phyloP scores from a whole-genome alignment of 495 filamentous ascomycete species.

The Evernia prunastri region DNA sequence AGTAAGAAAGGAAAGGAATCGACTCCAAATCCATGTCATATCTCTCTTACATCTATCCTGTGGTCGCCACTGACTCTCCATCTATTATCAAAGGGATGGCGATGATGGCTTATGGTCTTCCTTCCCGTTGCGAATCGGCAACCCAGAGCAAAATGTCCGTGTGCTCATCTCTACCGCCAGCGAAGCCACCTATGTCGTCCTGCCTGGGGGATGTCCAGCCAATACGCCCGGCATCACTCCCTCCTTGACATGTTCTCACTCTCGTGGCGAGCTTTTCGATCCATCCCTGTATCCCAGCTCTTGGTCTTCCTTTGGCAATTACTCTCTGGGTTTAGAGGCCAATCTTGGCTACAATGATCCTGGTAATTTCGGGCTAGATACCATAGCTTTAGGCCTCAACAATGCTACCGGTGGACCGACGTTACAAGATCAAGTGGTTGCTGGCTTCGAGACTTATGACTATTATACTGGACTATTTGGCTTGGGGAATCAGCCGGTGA shows the following conservation, averaged over 20 bases:
- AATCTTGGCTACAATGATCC: conserved; percentile 11
- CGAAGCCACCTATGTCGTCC: conserved; percentile 4
- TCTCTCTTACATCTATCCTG: no score
- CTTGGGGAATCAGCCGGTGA: conserved; percentile 37
- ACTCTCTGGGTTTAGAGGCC: conserved; percentile 5
- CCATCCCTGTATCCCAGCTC: conserved; percentile 38
- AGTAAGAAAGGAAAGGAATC: no score
- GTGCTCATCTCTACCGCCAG: conserved; percentile 30
- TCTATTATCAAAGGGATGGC: conserved; percentile 39
- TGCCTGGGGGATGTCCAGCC: conserved; percentile 9
- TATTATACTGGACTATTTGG: conserved; percentile 58
- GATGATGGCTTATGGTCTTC: conserved; percentile 49
- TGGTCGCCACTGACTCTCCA: neutral
- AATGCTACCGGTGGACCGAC: conserved; percentile 31
- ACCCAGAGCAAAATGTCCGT: conserved; percentile 39
- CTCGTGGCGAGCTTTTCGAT: conserved; percentile 44
- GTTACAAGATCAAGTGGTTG: conserved; percentile 42
- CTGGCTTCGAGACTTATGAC: conserved; percentile 37
- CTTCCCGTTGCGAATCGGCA: conserved; percentile 43
- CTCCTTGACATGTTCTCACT: conserved; percentile 34
- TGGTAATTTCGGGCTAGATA: conserved; percentile 38
- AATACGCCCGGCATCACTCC: conserved; percentile 10
- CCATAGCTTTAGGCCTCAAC: conserved; percentile 38
- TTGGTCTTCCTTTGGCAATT: conserved; percentile 26
- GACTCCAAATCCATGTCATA: no score